Evolutionary conservation across 495 filamentous ascomycete genomes (phyloP), one percentile per base, ranked within the genome.

Genomic region (Terfezia boudieri): DNA sequence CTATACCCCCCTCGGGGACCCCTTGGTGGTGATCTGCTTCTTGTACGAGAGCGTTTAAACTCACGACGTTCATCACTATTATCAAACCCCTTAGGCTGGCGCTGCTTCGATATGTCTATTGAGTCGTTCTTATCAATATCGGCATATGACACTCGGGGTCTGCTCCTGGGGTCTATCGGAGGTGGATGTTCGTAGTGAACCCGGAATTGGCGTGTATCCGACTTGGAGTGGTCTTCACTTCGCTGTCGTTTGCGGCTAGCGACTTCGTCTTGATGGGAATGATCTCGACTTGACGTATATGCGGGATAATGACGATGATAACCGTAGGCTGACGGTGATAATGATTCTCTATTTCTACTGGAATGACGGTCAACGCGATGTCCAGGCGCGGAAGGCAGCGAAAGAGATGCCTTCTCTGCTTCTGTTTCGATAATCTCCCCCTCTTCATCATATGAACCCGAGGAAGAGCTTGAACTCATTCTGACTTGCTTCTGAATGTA

Each of bases 311-410:
- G 92, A 86, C 55, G 74, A 54, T 49, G 60, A 55, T 62, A 55
- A 54, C 56, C 57, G 41, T 53, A 57, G 52, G 54, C 55, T 64
- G 67, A 56, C 60, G 69, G 63, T 61, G 70, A 66, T 61, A 57
- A 58, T 61, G 68, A 70, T 52, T 68, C 68, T 67, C 71, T 72
- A 65, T 65, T 65, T 61, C 68, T 74, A 77, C 74, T 80, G 69
- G 77, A 73, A 67, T 73, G 74, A 76, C 80, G 77, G 79, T 83
- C 81, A 78, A 84, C 77, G 71, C 73, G 80, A 72, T 71, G 77
- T 70, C 78, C 80, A 79, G 76, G 72, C 62, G 80, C 73, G 70
- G 80, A 81, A 73, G 74, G 72, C 74, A 77, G 79, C 76, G 86
- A 85, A 67, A 64, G 76, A 78, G 68, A 73, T 70, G 73, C 75